Evolutionary conservation across 768 basidiomycete species (phyloP), one percentile per base, ranked within the genome.

Genomic region (Lactifluus piperatus): DNA sequence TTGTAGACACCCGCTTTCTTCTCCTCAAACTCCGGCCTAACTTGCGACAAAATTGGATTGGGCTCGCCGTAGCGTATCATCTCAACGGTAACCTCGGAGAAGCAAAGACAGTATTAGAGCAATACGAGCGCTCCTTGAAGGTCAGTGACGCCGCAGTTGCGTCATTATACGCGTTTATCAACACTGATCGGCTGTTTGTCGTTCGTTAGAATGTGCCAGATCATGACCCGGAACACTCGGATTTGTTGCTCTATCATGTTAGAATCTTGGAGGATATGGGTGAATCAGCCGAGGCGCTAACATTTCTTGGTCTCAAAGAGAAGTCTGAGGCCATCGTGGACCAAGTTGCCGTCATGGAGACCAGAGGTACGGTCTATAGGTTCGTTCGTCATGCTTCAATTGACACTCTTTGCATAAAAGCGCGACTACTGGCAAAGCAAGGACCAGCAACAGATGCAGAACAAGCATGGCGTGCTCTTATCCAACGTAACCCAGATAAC

Each of bases 41-140:
- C 55, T 73, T 88, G 18, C 88, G 94, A 8, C 81, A 87, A 57
- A 88, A 94, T 70, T 99, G 97, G 97, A 73, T 93, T 54, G 90
- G 81, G 2, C 77, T 94, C 48, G 92, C 92, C 14, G 81, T 98
- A 27, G 93, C 94, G 4, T 86, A 91, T 71, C 87, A 92, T 67
- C 78, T 98, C 16, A 88, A 84, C 58, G 86, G 87, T 6, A 85
- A 94, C 62, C 70, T 82, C 4, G 66, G 70, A 11, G 86, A 90
- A 65, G 85, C 93, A 2, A 81, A 80, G 67, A 81, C 81, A 29
- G 81, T 90, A 1, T 71, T 95, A 29, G 83, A 89, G 56, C 80
- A 84, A 47, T 90, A 92, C 67, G 79, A 85, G 62, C 73, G 69
- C 22, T 84, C 79, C 8, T 71, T 93, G 27, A 91, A 93, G 79